These are phyloP conservation scores for Puya raimondii DNA, from an alignment of 176 grass and related monocot genomes.

Conservation along the genomic window DNA sequence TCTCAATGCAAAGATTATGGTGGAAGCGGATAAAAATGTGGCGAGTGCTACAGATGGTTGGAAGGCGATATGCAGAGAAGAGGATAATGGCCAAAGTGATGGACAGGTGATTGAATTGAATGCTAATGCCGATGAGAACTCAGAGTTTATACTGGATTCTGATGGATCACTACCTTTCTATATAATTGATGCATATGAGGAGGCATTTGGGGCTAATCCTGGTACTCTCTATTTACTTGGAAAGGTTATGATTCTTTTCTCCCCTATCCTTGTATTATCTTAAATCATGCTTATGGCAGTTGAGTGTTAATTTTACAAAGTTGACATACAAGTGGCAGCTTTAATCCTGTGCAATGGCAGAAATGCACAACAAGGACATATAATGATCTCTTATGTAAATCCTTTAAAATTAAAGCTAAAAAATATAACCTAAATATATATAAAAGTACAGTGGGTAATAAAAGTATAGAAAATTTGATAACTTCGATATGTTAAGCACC, in stretches of 20 bases:
- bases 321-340: too few relatives aligned
- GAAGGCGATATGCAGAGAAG: slow-evolving; percentile 49
- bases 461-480: too few relatives aligned
- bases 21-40: slow-evolving; percentile 28
- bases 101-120: slow-evolving; percentile 28
- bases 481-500: too few relatives aligned
- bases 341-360: too few relatives aligned
- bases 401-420: too few relatives aligned
- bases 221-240: slow-evolving; percentile 89
- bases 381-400: too few relatives aligned
- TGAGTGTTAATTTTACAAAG: background rate
- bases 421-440: too few relatives aligned
- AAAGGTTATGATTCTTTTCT: slow-evolving; percentile 46
- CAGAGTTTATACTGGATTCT: slow-evolving; percentile 54
- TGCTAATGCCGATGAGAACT: slow-evolving; percentile 38
- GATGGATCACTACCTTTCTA: slow-evolving; percentile 82
- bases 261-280: background rate
- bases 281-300: background rate
- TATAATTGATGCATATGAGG: slow-evolving; percentile 89
- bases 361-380: too few relatives aligned
- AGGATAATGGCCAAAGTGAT: slow-evolving; percentile 23
- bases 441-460: too few relatives aligned
- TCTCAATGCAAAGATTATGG: slow-evolving; percentile 57
- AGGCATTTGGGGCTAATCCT: slow-evolving; percentile 70
- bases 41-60: slow-evolving; percentile 54